Percentiles rank a stretch among this genome's conserved stretches.
Evolutionary conservation across 2,329 filamentous ascomycete species (phyloP).

Genomic region (Emydomyces testavorans): DNA sequence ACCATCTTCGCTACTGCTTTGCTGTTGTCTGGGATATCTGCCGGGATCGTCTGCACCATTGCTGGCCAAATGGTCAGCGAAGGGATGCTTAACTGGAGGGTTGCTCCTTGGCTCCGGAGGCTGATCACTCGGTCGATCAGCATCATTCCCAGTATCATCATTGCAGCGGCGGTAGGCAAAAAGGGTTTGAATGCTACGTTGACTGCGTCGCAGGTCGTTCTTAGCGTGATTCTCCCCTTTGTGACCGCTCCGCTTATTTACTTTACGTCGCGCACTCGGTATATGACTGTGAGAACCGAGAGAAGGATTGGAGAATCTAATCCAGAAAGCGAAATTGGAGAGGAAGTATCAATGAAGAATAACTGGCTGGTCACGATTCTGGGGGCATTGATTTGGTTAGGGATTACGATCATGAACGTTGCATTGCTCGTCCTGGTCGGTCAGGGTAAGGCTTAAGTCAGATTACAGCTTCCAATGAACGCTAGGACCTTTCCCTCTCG

Average conservation of each 20-base stretch:
- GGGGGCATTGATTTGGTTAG: constrained; percentile 54
- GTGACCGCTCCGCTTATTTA: constrained; percentile 73
- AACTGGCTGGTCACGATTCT: constrained; percentile 52
- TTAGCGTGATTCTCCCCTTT: constrained; percentile 71
- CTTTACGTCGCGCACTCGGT: constrained; percentile 67
- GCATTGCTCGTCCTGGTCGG: constrained; percentile 56
- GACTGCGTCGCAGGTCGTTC: constrained; percentile 63
- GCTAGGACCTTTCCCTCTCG: no score
- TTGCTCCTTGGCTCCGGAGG: constrained; percentile 66
- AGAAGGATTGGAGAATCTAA: constrained; percentile 19
- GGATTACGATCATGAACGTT: constrained; percentile 70
- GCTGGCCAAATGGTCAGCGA: constrained; percentile 82
- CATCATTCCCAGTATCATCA: constrained; percentile 71
- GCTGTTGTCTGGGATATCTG: constrained; percentile 66
- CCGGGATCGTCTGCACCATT: constrained; percentile 81
- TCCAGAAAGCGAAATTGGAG: constrained; percentile 7
- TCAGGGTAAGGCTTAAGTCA: constrained; percentile 3
- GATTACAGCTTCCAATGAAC: no score
- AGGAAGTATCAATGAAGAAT: constrained; percentile 55
- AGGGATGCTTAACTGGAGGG: constrained; percentile 63
- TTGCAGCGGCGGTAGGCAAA: constrained; percentile 65
- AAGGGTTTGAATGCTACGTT: constrained; percentile 59
- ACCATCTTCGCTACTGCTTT: constrained; percentile 75
- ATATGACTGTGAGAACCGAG: constrained; percentile 59
- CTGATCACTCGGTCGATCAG: constrained; percentile 68